These are phyloP conservation scores for Sporisorium exsertum DNA, from an alignment of 1,284 basidiomycete species.

Conservation along the genomic window DNA sequence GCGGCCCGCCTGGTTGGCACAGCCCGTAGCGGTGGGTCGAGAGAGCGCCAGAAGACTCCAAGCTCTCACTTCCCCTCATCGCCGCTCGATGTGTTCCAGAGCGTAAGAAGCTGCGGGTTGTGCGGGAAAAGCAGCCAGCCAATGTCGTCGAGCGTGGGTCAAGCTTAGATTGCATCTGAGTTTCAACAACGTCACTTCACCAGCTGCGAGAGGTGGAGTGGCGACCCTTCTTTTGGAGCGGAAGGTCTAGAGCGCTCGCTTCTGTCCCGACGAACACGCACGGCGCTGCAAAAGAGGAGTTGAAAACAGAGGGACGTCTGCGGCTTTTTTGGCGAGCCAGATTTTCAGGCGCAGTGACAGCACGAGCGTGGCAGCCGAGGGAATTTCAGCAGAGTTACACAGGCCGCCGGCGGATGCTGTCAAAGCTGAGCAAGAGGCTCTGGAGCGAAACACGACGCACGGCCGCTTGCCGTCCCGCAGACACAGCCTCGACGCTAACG, in stretches of 20 bases:
- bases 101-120: not conserved
- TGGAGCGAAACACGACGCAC: constrained; percentile 3
- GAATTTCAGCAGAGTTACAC: not conserved
- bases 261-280: not conserved
- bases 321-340: not conserved
- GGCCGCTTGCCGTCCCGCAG: not conserved
- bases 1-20: not conserved
- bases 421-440: not conserved
- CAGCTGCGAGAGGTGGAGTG: no score
- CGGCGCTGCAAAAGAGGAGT: not conserved
- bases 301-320: not conserved
- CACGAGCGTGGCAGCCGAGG: not conserved
- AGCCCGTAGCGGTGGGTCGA: not conserved
- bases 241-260: not conserved
- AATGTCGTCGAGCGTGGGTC: not conserved
- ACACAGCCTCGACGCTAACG: not conserved
- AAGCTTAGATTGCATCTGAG: not conserved
- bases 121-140: not conserved
- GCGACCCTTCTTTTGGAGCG: no score
- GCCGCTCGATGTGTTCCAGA: not conserved
- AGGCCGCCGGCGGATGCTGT: not conserved
- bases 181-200: constrained; percentile 1
- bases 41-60: no score
- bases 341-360: not conserved
- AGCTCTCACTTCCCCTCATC: no score